Evolutionary conservation across 1,139 yeast genomes (phyloP).

Genomic region (Barnettozyma hawaiiensis): DNA sequence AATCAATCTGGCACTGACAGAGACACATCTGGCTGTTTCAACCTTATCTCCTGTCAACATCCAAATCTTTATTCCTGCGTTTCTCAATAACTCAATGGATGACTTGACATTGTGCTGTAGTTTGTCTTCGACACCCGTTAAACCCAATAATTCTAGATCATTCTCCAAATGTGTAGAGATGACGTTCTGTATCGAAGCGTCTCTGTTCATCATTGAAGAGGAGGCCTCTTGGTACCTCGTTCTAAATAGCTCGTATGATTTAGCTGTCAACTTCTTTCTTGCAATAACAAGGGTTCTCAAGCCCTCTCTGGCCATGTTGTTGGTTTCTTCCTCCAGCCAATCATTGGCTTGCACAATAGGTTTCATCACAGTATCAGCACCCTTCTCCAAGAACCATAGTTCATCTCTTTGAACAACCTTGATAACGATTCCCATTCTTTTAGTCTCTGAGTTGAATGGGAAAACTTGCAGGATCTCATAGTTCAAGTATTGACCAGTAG

Average conservation of each 20-base stretch:
- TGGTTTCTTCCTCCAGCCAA: conserved; percentile 97
- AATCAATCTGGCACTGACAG: conserved; percentile 87
- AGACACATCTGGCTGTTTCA: conserved; percentile 96
- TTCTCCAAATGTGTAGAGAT: conserved; percentile 68
- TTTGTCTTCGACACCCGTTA: conserved; percentile 97
- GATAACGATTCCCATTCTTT: conserved; percentile 91
- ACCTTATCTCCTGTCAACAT: conserved; percentile 99
- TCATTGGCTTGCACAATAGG: conserved; percentile 78
- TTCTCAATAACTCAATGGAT: conserved; percentile 83
- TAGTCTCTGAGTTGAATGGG: conserved; percentile 93
- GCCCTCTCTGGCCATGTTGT: conserved; percentile 98
- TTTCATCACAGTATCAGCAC: conserved; percentile 97
- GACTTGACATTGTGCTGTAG: conserved; percentile 87
- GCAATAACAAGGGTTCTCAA: conserved; percentile 91
- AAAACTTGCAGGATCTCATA: conserved; percentile 76
- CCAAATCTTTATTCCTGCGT: conserved; percentile 98
- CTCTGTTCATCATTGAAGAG: conserved; percentile 74
- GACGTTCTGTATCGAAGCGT: conserved; percentile 61
- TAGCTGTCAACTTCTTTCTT: conserved; percentile 56
- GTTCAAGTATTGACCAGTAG: conserved; percentile 46
- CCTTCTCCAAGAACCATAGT: conserved; percentile 82
- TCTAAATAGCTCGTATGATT: conserved; percentile 57
- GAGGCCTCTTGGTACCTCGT: conserved; percentile 67
- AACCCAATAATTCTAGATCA: conserved; percentile 79
- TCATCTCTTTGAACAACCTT: conserved; percentile 57